Percentiles rank a stretch among this genome's conserved stretches.
Evolutionary conservation across 2,329 filamentous ascomycete species (phyloP).

Genomic region (Volutella citrinella): DNA sequence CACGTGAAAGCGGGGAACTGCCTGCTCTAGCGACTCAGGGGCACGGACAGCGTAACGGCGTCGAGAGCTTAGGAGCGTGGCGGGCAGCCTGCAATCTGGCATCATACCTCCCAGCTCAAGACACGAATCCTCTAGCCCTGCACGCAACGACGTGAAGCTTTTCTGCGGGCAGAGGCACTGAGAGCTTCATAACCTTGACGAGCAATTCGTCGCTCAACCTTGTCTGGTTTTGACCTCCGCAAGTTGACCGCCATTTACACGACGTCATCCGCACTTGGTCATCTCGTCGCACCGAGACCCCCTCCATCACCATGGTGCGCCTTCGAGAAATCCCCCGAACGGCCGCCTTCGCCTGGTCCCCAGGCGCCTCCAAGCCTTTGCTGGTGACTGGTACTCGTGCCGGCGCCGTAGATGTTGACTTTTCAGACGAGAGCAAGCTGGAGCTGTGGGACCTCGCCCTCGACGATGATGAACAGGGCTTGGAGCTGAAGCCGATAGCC

Average conservation of each 20-base stretch:
- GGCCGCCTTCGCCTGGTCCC: slow-evolving; percentile 96
- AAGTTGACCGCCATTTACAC: slow-evolving; percentile 13
- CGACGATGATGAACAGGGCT: slow-evolving; percentile 69
- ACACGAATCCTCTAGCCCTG: slow-evolving; percentile 23
- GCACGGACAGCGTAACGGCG: slow-evolving; percentile 23
- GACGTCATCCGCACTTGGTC: slow-evolving; percentile 19
- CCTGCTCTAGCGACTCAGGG: slow-evolving; percentile 20
- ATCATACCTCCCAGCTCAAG: slow-evolving; percentile 35
- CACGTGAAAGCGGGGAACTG: slow-evolving; percentile 27
- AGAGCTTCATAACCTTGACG: slow-evolving; percentile 16
- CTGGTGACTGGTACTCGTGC: slow-evolving; percentile 92
- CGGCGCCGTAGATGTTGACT: slow-evolving; percentile 93
- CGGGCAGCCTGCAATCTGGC: slow-evolving; percentile 43
- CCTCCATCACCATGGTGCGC: slow-evolving; percentile 71
- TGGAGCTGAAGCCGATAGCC: slow-evolving; percentile 82
- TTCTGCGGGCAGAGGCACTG: slow-evolving; percentile 30
- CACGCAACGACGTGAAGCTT: slow-evolving; percentile 22
- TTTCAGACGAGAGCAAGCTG: slow-evolving; percentile 94
- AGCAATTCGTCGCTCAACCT: slow-evolving; percentile 17
- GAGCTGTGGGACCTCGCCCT: slow-evolving; percentile 94
- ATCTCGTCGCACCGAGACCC: slow-evolving; percentile 22
- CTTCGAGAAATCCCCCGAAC: slow-evolving; percentile 95
- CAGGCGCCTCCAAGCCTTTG: slow-evolving; percentile 72
- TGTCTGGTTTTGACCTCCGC: slow-evolving; percentile 15
- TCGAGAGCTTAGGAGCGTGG: slow-evolving; percentile 29